Base-by-base conservation (phyloP, 805 yeast genomes). In the Barnettozyma californica region DNA sequence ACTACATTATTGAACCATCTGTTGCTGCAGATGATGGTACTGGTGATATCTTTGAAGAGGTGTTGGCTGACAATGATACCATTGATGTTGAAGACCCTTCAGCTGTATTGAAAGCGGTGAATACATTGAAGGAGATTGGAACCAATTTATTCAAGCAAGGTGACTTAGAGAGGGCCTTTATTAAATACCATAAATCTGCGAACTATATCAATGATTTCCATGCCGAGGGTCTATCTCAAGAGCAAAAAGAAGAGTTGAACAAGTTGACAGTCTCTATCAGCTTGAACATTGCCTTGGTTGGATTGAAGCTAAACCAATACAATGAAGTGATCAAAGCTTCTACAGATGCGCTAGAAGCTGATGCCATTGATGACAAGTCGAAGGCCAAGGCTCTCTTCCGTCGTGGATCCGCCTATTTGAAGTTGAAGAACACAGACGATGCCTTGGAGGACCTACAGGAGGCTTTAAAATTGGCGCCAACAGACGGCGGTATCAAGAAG, bases 321-420 rank as follows among this genome's bases (percentile, higher is more conserved):
- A 70, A 69, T 50, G 78, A 73, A 31, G 80, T 82, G 0, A 65
- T 87, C 43, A 67, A 70, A 23, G 80, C 85, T 5, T 76, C 95
- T 3, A 71, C 81, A 1, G 79, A 78, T 26, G 96, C 87, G 1
- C 68, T 87, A 35, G 84, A 78, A 45, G 76, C 75, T 23, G 84
- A 78, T 34, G 65, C 46, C 9, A 46, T 60, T 31, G 87, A 79
- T 47, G 84, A 78, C 37, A 77, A 81, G 53, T 81, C 89, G 20
- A 78, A 77, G 63, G 88, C 95, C 16, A 91, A 91, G 71, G 97
- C 97, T 0, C 69, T 79, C 40, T 91, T 83, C 71, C 83, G 98
- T 65, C 82, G 92, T 65, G 97, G 95, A 34, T 70, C 77, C 61
- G 96, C 94, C 1, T 76, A 81, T 59, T 66, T 79, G 51, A 67